These are phyloP conservation scores for Lasiosphaeria miniovina DNA, from an alignment of 495 filamentous ascomycete species.

Conservation along the genomic window DNA sequence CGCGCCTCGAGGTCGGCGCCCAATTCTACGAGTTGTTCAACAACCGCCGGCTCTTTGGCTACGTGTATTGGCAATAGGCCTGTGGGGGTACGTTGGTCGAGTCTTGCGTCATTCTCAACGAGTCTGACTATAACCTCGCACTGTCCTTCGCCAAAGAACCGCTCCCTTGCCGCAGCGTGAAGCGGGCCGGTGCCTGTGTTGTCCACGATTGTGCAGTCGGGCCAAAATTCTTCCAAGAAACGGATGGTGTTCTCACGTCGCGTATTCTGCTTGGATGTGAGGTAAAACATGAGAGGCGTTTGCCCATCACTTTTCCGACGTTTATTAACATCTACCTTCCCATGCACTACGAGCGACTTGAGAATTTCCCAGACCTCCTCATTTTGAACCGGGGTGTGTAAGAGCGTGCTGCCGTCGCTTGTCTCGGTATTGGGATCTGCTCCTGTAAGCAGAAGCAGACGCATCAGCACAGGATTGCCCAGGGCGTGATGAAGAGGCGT, in stretches of 20 bases:
- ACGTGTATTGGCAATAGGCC: constrained; percentile 14
- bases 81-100: constrained; percentile 7
- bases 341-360: constrained; percentile 20
- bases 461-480: constrained; percentile 11
- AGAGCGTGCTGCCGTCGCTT: constrained; percentile 15
- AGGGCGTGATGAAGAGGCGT: constrained; percentile 21
- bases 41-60: neutral
- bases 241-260: neutral
- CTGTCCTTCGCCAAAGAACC: neutral
- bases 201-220: constrained; percentile 23
- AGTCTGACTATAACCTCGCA: constrained; percentile 3
- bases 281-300: constrained; percentile 14
- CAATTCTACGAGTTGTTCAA: constrained; percentile 11
- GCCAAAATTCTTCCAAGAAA: constrained; percentile 12
- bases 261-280: neutral
- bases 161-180: constrained; percentile 6
- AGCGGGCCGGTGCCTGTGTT: constrained; percentile 15
- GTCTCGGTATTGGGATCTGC: constrained; percentile 21
- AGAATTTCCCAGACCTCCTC: constrained; percentile 8
- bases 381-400: constrained; percentile 18
- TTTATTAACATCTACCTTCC: constrained; percentile 20
- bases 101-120: constrained; percentile 5
- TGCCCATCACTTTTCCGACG: constrained; percentile 14
- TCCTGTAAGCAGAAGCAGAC: constrained; percentile 26
- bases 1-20: constrained; percentile 23